A percentile compares a stretch with the other conserved stretches of the same genome.
Conservation (phyloP, 1,284 basidiomycete species). For the Microbotryum intermedium region DNA sequence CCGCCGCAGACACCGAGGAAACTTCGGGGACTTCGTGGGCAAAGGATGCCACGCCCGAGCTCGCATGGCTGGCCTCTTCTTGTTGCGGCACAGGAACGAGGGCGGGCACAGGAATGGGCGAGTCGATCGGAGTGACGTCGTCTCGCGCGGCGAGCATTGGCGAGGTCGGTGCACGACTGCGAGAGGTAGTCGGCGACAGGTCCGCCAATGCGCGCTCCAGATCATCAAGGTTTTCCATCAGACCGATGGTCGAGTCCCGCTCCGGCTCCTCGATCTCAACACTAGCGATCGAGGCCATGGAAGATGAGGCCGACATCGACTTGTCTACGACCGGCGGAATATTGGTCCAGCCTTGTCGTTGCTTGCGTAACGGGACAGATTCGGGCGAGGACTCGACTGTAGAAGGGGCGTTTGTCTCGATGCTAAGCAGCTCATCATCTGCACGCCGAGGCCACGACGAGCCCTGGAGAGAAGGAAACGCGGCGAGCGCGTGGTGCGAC, state of each 20-base stretch:
- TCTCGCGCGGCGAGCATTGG: too few species aligned
- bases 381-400: slow-evolving; percentile 21
- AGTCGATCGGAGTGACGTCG: too few species aligned
- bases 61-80: neutral
- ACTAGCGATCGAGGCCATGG: slow-evolving; percentile 11
- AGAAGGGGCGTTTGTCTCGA: slow-evolving; percentile 12
- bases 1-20: too few species aligned
- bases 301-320: slow-evolving; percentile 14
- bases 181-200: slow-evolving; percentile 22
- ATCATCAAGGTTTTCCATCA: slow-evolving; percentile 32
- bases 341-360: slow-evolving; percentile 17
- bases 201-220: slow-evolving; percentile 32
- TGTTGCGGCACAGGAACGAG: neutral
- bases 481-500: slow-evolving; percentile 9
- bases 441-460: neutral
- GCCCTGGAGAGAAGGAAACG: slow-evolving; percentile 12
- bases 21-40: too few species aligned
- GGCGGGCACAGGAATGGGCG: too few species aligned
- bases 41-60: neutral
- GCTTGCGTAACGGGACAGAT: slow-evolving; percentile 9
- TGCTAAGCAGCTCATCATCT: neutral
- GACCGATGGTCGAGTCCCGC: slow-evolving; percentile 23
- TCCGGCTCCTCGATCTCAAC: slow-evolving; percentile 2
- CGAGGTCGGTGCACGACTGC: too few species aligned
- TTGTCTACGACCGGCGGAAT: slow-evolving; percentile 15